Base-by-base conservation (phyloP, 768 basidiomycete species). In the Nevesoporus exiguus region DNA sequence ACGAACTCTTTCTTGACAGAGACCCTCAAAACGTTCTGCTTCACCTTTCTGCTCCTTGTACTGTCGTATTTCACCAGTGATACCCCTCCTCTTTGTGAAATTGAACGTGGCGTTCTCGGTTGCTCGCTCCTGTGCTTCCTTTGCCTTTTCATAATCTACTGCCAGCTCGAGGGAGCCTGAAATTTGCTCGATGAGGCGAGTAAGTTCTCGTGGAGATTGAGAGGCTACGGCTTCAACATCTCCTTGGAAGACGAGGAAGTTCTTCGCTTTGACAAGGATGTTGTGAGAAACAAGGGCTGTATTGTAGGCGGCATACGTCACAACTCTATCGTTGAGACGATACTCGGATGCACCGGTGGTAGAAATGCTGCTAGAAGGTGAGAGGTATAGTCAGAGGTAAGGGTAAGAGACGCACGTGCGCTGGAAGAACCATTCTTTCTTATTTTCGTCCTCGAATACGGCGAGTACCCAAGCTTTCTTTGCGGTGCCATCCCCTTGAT, bases 181-280 rank as follows among this genome's bases (percentile, higher is more conserved):
- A 57, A 98, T 98, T 67, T 98, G 93, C 61, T 99, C 97, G 43
- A 99, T 89, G 30, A 98, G 85, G 17, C 83, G 82, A 0, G 95
- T 80, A 21, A 98, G 83, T 61, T 96, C 94, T 54, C 86, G 85
- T 15, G 97, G 83, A 1, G 90, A 93, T 62, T 99, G 97, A 3
- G 91, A 90, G 0, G 97, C 97, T 31, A 99, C 92, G 2, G 93
- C 92, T 73, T 99, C 97, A 30, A 99, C 97, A 66, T 98, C 97
- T 48, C 97, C 97, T 67, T 99, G 97, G 75, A 99, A 98, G 11
- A 98, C 97, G 49, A 98, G 86, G 65, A 98, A 99, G 75, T 98
- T 98, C 76, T 98, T 98, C 13, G 97, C 97, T 73, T 97, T 98
- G 65, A 98, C 94, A 44, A 98, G 89, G 65, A 99, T 92, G 65